Base-by-base conservation (phyloP, 805 yeast genomes). In the Monosporozyma unispora region DNA sequence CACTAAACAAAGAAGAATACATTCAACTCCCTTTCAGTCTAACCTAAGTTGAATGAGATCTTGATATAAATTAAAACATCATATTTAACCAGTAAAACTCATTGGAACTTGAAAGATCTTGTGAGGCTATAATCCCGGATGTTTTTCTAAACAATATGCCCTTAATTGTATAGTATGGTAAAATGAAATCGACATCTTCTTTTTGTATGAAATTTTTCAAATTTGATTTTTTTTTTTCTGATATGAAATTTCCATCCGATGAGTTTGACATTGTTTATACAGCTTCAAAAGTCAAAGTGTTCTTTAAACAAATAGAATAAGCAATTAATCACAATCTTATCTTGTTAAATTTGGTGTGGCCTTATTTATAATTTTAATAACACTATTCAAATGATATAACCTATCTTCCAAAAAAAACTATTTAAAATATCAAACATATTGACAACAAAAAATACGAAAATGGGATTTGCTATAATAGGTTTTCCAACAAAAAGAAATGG, bases 381-480 rank as follows among this genome's bases (percentile, higher is more conserved):
- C n/a, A n/a, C 37, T 2, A 33, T 33, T 35, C n/a, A 18, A 37
- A 31, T 31, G 35, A 31, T 31, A 31, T 31, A 31, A 14, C 12
- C 3, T 28, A 28, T 28, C 16, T 9, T 14, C 37, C 12, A 33
- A n/a, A 14, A 33, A 33, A 9, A 33, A n/a, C 7, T 6, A 33
- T 9, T 10, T 27, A 27, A 27, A 8, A 27, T 27, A 27, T 27
- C 29, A 27, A 10, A 29, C n/a, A 23, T 23, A 9, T n/a, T 14
- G 7, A 12, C 16, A 31, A 31, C 3, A 31, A 12, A 39, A 39
- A 39, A 21, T 14, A 21, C 5, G 4, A 37, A 7, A 14, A 58
- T 58, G 62, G 62, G 62, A 10, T 58, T 48, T 47, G 52, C 54
- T 18, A 42, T 44, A 10, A 43, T 48, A 7, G 62, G 62, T 1